Base-by-base conservation (phyloP, 441 rosid genomes). In the Populus hybrid region DNA sequence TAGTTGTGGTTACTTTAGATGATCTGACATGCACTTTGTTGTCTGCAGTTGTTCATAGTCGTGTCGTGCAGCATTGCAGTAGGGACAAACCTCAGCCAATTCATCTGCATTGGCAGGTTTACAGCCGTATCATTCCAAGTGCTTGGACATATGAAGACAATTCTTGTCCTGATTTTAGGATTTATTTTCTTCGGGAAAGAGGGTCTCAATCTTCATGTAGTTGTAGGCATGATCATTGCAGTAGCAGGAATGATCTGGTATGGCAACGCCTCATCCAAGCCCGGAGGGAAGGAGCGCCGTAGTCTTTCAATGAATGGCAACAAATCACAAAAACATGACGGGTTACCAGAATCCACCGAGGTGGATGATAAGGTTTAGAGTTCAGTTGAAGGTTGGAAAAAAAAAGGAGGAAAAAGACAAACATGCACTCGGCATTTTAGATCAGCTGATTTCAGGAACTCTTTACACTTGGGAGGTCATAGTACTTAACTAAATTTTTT, bases 61-160 rank as follows among this genome's bases (percentile, higher is more conserved):
- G 79, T 94, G 66, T 94, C 99, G 2, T 95, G 99, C 87, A 86
- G 81, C 76, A 91, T 95, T 32, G 98, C 98, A 0, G 98, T 95
- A 0, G 99, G 99, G 20, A 95, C 99, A 74, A 95, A 95, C 86
- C 97, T 94, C 64, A 95, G 98, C 88, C 99, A 95, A 46, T 95
- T 95, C 92, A 94, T 95, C 64, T 95, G 99, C 87, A 92, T 95
- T 2, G 98, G 99, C 73, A 89, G 98, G 83, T 94, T 92, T 80
- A 90, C 98, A 5, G 99, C 99, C 0, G 99, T 95, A 34, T 88
- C 98, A 2, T 96, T 96, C 88, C 98, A 94, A 90, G 98, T 96
- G 32, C 90, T 96, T 10, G 99, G 99, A 73, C 98, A 96, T 81
- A 96, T 96, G 99, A 96, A 96, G 88, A 96, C 99, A 10, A 90